Evolutionary conservation across 345 rosid species (phyloP), one percentile per base, ranked within the genome.

Genomic region (Salix udensis): DNA sequence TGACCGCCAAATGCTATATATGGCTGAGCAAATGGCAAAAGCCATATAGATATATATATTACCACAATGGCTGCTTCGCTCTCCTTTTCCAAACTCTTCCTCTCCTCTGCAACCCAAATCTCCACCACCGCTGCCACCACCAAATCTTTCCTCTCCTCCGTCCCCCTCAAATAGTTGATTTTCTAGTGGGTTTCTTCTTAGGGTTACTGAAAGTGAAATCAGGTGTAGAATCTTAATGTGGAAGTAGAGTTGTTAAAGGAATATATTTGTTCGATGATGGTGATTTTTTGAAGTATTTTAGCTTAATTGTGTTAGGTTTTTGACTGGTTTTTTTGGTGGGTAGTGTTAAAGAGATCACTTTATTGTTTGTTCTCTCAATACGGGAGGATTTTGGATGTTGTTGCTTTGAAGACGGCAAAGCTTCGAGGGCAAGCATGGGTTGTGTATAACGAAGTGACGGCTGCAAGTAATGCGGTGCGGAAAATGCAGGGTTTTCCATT

Each of bases 381-480:
- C 81, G 99, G 98, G 71, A 92, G 92, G 86, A 91, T 96, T 30
- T 79, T 94, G 87, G 99, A 96, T 89, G 98, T 96, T 74, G 94
- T 1, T 28, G 30, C 30, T 28, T 28, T 28, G 30, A 28, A 96
- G 93, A 94, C 98, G 3, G 86, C 97, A 0, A 94, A 86, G 88
- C 99, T 96, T 74, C 87, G 97, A 11, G 98, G 99, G 34, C 99
- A 96, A 85, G 99, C 98, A 30, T 96, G 99, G 99, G 93, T 96
- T 68, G 90, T 86, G 28, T 96, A 94, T 77, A 89, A 87, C 82
- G 99, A 96, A 83, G 90, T 94, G 77, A 89, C 93, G 11, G 90
- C 99, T 76, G 97, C 99, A 69, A 94, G 95, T 79, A 90, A 92
- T 77, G 98, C 98, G 0, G 93, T 94, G n/a, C 87, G 97, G 61